Conservation (phyloP, 768 basidiomycete genomes). For the Hypholoma fasciculare region DNA sequence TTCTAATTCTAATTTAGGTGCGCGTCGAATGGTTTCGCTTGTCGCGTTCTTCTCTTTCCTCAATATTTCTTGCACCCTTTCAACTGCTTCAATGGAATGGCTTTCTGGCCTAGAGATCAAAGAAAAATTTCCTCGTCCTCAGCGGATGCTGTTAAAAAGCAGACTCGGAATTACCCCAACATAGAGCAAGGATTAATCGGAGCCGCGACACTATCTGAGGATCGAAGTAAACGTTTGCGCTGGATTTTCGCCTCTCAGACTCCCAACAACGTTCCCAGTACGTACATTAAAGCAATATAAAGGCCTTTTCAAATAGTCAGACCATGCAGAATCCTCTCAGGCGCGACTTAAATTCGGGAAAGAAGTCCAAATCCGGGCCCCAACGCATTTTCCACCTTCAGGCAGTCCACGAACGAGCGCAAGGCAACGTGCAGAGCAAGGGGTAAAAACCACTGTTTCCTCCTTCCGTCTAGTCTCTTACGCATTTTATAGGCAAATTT, state of each 20-base stretch:
- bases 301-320: neutral
- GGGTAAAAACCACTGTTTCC: conserved; percentile 38
- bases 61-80: neutral
- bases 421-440: conserved; percentile 63
- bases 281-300: too few relatives aligned
- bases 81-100: conserved; percentile 59
- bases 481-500: conserved; percentile 58
- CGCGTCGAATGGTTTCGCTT: neutral
- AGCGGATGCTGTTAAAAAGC: conserved; percentile 16
- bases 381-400: conserved; percentile 43
- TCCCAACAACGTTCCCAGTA: conserved; percentile 3
- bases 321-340: conserved; percentile 4
- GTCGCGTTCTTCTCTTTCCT: neutral
- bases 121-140: conserved; percentile 22
- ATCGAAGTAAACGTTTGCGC: conserved; percentile 41
- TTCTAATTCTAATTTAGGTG: conserved; percentile 19
- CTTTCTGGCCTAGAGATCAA: conserved; percentile 65
- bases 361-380: conserved; percentile 53
- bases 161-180: conserved; percentile 47
- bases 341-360: conserved; percentile 20
- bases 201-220: conserved; percentile 50
- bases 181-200: conserved; percentile 58
- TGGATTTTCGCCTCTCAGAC: conserved; percentile 47
- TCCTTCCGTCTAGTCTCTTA: neutral
- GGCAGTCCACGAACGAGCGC: conserved; percentile 29